phyloP scores from a whole-genome alignment of 768 basidiomycete genomes.

The Boletus patriciae region DNA sequence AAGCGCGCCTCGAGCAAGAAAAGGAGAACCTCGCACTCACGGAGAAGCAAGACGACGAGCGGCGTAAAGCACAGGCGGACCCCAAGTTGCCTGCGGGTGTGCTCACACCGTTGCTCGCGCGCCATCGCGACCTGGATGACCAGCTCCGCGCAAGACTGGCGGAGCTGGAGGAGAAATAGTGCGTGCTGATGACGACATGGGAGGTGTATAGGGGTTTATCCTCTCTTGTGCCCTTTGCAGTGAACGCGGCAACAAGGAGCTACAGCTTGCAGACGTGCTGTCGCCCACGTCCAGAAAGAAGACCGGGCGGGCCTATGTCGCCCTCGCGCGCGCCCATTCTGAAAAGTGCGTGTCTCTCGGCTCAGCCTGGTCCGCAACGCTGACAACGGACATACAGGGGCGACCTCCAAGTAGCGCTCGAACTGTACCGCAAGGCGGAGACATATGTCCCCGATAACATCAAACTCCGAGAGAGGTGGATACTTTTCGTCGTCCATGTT shows the following conservation, averaged over 20 bases:
- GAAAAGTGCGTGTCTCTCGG: conserved; percentile 59
- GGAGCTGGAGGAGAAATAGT: conserved; percentile 76
- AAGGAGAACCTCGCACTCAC: conserved; percentile 25
- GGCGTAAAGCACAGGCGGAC: conserved; percentile 6
- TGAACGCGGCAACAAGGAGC: conserved; percentile 61
- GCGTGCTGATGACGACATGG: conserved; percentile 30
- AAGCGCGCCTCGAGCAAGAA: conserved; percentile 23
- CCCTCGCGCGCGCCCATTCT: conserved; percentile 75
- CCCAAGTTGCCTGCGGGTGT: conserved; percentile 37
- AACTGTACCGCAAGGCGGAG: conserved; percentile 80
- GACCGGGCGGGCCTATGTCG: conserved; percentile 80
- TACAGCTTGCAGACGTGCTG: conserved; percentile 58
- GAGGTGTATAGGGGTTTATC: conserved; percentile 15
- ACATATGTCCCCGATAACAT: conserved; percentile 83
- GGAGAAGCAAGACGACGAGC: conserved; percentile 17
- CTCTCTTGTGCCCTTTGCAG: conserved; percentile 37
- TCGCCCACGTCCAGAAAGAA: conserved; percentile 79
- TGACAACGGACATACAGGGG: conserved; percentile 45
- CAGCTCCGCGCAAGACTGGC: conserved; percentile 62
- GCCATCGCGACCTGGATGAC: conserved; percentile 66
- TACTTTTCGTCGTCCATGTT: conserved; percentile 66
- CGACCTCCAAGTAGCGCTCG: conserved; percentile 76
- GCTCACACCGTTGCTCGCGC: conserved; percentile 61
- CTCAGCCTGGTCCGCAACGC: background rate
- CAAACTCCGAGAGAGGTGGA: conserved; percentile 87